Base-by-base conservation (phyloP, 129 eudicot genomes). In the Flaveria robusta region DNA sequence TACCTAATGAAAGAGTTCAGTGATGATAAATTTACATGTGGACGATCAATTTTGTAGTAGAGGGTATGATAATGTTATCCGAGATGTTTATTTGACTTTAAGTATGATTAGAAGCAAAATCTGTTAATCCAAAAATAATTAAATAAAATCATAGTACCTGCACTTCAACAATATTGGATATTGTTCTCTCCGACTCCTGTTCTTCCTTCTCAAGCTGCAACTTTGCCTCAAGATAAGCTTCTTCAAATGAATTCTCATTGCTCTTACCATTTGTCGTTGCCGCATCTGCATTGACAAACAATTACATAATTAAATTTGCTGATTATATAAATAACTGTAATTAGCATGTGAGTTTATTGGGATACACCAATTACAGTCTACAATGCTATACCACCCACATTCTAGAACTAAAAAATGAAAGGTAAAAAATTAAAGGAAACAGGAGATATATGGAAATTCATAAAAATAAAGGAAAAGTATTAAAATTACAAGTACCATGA, bases 121-220 rank as follows among this genome's bases (percentile, higher is more conserved):
- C 62, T 24, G 16, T 70, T 50, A 14, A 49, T 70, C 24, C 26
- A 14, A 47, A 49, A 7, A 4, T 14, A 29, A n/a, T 9, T 14
- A 29, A 19, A 18, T 9, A 51, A 5, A 19, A 2, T 27, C 1
- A 27, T 4, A 45, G 34, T 69, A 94, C 99, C 97, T 95, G 83
- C 70, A 87, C 87, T 74, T 80, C 82, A 64, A 81, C 84, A 74
- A 90, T 83, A 77, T 74, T 77, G 45, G 95, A 85, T 29, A 95
- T 62, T 54, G 92, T 83, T 77, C 63, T 81, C 80, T 87, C 90
- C 88, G 86, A 77, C 55, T 89, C 87, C 9, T 83, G 85, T 45
- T 89, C 94, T 83, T 95, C 99, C 78, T 88, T 85, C 59, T 86
- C 85, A 74, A 87, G 90, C 81, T 83, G 83, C 73, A 62, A 60